phyloP scores from a whole-genome alignment of 495 filamentous ascomycete genomes.

The Darksidea phi region DNA sequence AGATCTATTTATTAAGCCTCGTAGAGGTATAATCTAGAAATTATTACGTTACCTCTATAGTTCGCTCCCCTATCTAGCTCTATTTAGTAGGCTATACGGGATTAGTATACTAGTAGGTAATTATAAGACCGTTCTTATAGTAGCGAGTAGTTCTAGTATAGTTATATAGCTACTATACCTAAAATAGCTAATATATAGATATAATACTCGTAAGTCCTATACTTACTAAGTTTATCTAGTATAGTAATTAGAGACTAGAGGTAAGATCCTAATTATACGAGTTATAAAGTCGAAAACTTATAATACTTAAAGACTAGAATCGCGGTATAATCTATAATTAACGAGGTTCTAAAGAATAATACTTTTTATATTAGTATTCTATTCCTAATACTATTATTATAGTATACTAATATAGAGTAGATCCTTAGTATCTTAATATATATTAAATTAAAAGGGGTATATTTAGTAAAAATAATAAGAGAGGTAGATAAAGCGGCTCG shows the following conservation, averaged over 20 bases:
- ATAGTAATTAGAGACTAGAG: slow-evolving; percentile 16
- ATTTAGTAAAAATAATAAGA: slow-evolving; percentile 18
- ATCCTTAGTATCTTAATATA: slow-evolving; percentile 17
- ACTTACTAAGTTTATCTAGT: slow-evolving; percentile 11
- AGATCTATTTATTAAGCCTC: slow-evolving; percentile 7
- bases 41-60: slow-evolving; percentile 9
- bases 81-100: slow-evolving; percentile 11
- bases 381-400: slow-evolving; percentile 13
- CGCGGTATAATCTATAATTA: slow-evolving; percentile 14
- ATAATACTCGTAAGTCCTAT: slow-evolving; percentile 11
- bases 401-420: slow-evolving; percentile 13
- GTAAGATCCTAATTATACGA: slow-evolving; percentile 13
- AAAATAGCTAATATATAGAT: slow-evolving; percentile 10
- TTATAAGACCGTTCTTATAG: slow-evolving; percentile 13
- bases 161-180: slow-evolving; percentile 15
- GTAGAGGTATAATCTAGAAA: slow-evolving; percentile 7
- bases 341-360: slow-evolving; percentile 7
- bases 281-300: slow-evolving; percentile 1
- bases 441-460: slow-evolving; percentile 7
- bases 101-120: slow-evolving; percentile 13
- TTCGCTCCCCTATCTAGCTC: slow-evolving; percentile 9
- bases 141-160: slow-evolving; percentile 8
- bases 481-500: slow-evolving; percentile 1
- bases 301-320: slow-evolving; percentile 8
- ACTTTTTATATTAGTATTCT: slow-evolving; percentile 14